These are phyloP conservation scores for Polychaeton citri DNA, from an alignment of 2,329 filamentous ascomycete genomes.

Conservation along the genomic window DNA sequence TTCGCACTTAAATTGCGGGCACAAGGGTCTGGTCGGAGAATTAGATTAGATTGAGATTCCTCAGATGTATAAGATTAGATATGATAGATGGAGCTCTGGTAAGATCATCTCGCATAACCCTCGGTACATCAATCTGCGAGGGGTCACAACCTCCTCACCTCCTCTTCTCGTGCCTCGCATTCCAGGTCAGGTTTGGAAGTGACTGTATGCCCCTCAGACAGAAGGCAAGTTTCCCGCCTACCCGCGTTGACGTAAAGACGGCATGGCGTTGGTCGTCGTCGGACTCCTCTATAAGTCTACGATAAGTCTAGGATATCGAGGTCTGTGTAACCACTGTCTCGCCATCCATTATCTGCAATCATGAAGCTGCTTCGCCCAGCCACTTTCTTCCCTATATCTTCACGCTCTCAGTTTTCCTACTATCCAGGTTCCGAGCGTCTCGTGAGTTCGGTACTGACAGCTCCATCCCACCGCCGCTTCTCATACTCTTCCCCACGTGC, in stretches of 20 bases:
- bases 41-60: too few species aligned
- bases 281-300: background rate
- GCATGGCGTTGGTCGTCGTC: background rate
- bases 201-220: too few species aligned
- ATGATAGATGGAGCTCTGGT: too few species aligned
- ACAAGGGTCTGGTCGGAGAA: too few species aligned
- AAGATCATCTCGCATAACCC: too few species aligned
- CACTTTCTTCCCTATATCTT: background rate
- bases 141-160: background rate
- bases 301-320: too few species aligned
- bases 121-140: too few species aligned
- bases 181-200: background rate
- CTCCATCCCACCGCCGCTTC: background rate
- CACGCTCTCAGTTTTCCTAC: background rate
- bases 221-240: background rate
- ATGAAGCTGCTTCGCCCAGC: background rate
- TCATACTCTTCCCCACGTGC: background rate
- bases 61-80: too few species aligned
- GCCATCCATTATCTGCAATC: background rate
- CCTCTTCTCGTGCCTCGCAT: background rate
- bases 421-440: background rate
- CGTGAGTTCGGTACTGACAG: background rate
- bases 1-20: too few species aligned
- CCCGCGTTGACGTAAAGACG: background rate
- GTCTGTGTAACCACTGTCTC: background rate